Percentiles rank a stretch among this genome's conserved stretches.
Evolutionary conservation across 495 filamentous ascomycete genomes (phyloP).

Genomic region (Penicillium atrosanguineum): DNA sequence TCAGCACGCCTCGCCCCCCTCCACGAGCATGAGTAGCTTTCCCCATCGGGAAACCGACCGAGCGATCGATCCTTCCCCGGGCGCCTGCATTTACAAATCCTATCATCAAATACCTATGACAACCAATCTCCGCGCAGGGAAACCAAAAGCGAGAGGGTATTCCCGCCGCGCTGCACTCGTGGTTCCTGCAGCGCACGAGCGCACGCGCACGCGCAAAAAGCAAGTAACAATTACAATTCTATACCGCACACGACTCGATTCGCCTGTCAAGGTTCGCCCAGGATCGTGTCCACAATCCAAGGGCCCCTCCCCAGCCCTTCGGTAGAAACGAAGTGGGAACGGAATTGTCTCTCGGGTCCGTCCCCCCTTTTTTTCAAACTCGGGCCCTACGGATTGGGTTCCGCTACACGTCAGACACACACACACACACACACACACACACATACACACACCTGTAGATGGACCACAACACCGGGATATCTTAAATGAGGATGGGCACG

Average conservation of each 20-base stretch:
- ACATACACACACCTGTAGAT: background rate
- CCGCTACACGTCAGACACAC: conserved; percentile 1
- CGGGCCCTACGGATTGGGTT: conserved; percentile 5
- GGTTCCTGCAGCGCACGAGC: conserved; percentile 10
- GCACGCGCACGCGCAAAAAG: too few relatives aligned
- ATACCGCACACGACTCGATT: background rate
- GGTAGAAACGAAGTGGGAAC: background rate
- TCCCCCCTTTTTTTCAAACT: background rate
- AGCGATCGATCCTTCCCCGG: conserved; percentile 5
- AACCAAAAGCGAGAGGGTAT: background rate
- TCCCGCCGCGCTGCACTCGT: conserved; percentile 1
- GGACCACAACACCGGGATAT: conserved; percentile 7
- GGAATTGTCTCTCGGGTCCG: background rate
- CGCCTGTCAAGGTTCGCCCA: background rate
- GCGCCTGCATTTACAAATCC: conserved; percentile 2
- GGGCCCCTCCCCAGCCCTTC: background rate
- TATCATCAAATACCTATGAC: background rate
- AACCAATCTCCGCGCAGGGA: conserved; percentile 1
- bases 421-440: too few relatives aligned
- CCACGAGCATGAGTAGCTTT: conserved; percentile 1
- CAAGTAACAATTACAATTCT: background rate
- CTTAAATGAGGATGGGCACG: background rate
- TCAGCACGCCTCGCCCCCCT: background rate
- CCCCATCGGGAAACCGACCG: conserved; percentile 1
- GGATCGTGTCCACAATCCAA: conserved; percentile 6